Percentiles rank a stretch among this genome's conserved stretches.
Evolutionary conservation across 73 alveolate species (phyloP).

Genomic region (Uronychia binucleata): DNA sequence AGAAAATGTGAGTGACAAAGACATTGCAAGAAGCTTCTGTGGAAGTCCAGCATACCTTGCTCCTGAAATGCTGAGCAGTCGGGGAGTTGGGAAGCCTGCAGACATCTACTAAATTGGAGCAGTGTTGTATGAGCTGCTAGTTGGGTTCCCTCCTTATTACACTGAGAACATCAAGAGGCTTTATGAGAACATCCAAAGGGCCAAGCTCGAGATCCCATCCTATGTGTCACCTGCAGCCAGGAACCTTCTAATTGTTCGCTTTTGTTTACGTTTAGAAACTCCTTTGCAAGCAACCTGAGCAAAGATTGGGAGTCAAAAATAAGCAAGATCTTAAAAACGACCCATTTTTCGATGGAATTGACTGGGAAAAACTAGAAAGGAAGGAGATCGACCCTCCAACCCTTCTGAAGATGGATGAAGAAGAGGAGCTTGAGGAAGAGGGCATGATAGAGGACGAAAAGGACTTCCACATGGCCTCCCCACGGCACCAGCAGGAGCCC

Average conservation of each 20-base stretch:
- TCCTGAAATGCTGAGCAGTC: slow-evolving; percentile 60
- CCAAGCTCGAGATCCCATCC: slow-evolving; percentile 72
- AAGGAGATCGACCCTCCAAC: slow-evolving; percentile 59
- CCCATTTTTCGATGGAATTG: slow-evolving; percentile 81
- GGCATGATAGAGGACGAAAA: slow-evolving; percentile 59
- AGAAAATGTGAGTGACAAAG: slow-evolving; percentile 71
- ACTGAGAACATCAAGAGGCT: slow-evolving; percentile 67
- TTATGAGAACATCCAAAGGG: slow-evolving; percentile 58
- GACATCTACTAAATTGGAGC: slow-evolving; percentile 87
- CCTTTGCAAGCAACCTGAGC: background rate
- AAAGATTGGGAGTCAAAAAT: slow-evolving; percentile 43
- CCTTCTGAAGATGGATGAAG: slow-evolving; percentile 5
- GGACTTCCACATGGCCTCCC: background rate
- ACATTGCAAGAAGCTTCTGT: slow-evolving; percentile 66
- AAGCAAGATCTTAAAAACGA: slow-evolving; percentile 72
- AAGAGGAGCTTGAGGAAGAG: slow-evolving; percentile 23
- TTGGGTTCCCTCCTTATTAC: slow-evolving; percentile 82
- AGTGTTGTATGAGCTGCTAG: slow-evolving; percentile 79
- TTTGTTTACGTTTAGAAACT: background rate
- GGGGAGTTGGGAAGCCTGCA: slow-evolving; percentile 72
- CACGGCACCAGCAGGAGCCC: background rate
- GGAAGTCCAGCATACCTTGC: slow-evolving; percentile 85
- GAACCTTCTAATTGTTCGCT: slow-evolving; percentile 31
- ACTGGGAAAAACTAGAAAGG: slow-evolving; percentile 62
- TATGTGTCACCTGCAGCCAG: slow-evolving; percentile 70